Base-by-base conservation (phyloP, 208 protist genomes). In the Wallacemonas sp. region DNA sequence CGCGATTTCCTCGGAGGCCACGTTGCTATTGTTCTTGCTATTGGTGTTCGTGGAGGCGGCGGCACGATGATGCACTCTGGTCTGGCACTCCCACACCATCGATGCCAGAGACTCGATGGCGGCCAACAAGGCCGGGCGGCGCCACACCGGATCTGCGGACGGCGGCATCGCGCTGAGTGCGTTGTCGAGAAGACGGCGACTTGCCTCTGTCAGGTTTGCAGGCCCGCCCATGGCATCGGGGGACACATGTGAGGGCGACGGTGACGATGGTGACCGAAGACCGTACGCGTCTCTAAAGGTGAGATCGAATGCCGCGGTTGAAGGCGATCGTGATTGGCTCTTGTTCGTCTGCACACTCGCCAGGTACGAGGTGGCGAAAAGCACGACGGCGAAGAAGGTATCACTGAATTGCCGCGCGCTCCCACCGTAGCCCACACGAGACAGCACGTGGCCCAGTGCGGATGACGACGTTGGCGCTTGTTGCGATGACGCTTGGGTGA, bases 121-220 rank as follows among this genome's bases (percentile, higher is more conserved):
- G 8, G 84, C 79, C 17, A 90, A 38, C 17, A 90, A 64, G 0
- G 80, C 73, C 0, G 84, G 84, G n/a, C 80, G 80, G 2, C 84
- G 72, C 84, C 77, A 86, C 22, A 87, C 55, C 31, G n/a, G 11
- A 55, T 84, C 73, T 22, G 58, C 4, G 19, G 59, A 11, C 5
- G 74, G 28, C 2, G 77, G 68, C 41, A 85, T 21, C 8, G 67
- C 28, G 19, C 66, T 49, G 14, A 81, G 53, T 0, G 62, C 8
- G 24, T 53, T 41, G 19, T 15, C 41, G 36, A 80, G 30, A 27
- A 45, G 44, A 26, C 22, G 36, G 0, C 51, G 15, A 12, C 31
- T 15, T 17, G 30, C 36, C 9, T 2, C 42, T 39, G 28, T 27
- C 3, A 30, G 41, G 6, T 56, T n/a, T n/a, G n/a, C n/a, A n/a